phyloP scores from a whole-genome alignment of 345 rosid genomes.

The Brassica napus region Da-Ae NC_063450.1:24585501-24586000 shows the following conservation, averaged over 20 bases:
- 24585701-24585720: background rate
- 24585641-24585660: constrained; percentile 12
- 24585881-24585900: constrained; percentile 12
- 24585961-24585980: background rate
- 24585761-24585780: background rate
- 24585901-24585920: constrained; percentile 3
- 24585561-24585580: background rate
- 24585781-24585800: background rate
- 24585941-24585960: background rate
- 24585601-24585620: constrained; percentile 15
- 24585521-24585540: background rate
- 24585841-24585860: background rate
- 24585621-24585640: background rate
- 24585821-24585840: background rate
- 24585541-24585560: background rate
- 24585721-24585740: background rate
- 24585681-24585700: constrained; percentile 7
- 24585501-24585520: background rate
- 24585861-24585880: constrained; percentile 19
- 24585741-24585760: background rate
- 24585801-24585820: background rate
- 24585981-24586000: constrained; percentile 34
- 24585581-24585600: constrained; percentile 15
- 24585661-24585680: constrained; percentile 3
- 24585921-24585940: background rate